Evolutionary conservation across 495 filamentous ascomycete species (phyloP), one percentile per base, ranked within the genome.

Genomic region (Neurospora sp.): DNA sequence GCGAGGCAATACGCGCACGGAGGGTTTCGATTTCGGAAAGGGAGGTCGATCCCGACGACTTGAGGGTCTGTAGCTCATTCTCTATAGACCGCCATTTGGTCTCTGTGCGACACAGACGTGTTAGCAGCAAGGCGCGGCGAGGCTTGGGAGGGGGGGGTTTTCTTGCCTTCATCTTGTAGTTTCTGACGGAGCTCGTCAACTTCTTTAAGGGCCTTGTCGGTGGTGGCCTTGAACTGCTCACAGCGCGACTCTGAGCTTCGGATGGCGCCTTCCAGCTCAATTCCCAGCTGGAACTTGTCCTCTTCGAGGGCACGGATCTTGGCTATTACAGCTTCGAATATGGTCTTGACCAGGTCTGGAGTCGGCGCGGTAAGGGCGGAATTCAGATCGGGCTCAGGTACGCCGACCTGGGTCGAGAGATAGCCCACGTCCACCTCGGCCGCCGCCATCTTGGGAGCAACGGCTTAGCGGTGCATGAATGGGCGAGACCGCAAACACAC

Each of bases 211-310:
- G 90, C 90, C 78, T 94, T 96, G 75, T 97, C 94, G 14, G 93
- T 83, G 4, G 90, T 90, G 42, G 86, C 84, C 79, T 94, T 97
- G 83, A 97, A 87, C 20, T 89, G 89, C 76, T 94, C 91, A 76
- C 89, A 88, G 80, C 93, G 92, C 18, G 91, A 89, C 78, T 98
- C 95, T 48, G 89, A 90, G 72, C 86, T 90, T 46, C 93, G 90
- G 18, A 96, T 90, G 37, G 91, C 89, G 82, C 91, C 94, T 80
- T 98, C 96, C 11, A 98, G 85, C 83, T 98, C 96, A n/a, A 98
- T 93, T 72, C 94, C 92, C 18, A 92, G 80, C 70, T 91, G 91
- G 61, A 97, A 87, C 81, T 97, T 97, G 61, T 96, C 91, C 8
- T 94, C 90, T 73, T 97, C 93, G 75, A 88, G 87, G 75, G 97